Conservation (phyloP, 495 filamentous ascomycete genomes). For the Penicillium nucicola region DNA sequence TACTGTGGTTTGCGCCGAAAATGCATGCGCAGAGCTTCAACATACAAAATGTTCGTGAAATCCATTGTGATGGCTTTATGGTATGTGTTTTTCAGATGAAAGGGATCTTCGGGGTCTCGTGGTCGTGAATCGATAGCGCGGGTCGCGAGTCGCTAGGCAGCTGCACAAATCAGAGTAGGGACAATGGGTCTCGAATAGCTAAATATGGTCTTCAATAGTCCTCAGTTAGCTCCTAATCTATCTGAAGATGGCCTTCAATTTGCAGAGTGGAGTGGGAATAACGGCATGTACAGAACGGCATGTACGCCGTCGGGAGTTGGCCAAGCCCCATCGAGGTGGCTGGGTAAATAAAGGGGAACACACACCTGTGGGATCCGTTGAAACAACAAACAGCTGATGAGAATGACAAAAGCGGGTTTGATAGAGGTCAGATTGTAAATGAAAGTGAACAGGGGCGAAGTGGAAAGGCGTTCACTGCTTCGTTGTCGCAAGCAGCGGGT, state of each 20-base stretch:
- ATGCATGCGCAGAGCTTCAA: constrained; percentile 2
- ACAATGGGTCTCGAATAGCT: neutral
- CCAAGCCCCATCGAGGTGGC: neutral
- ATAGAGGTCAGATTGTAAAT: neutral
- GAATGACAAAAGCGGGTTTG: neutral
- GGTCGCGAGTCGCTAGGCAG: constrained; percentile 8
- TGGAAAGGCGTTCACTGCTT: constrained; percentile 17
- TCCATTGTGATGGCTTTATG: constrained; percentile 40
- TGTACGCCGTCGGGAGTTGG: neutral
- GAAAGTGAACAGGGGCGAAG: constrained; percentile 18
- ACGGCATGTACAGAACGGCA: too few relatives aligned
- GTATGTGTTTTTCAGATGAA: neutral
- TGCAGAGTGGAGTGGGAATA: neutral
- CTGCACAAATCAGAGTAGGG: neutral
- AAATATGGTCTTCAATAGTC: neutral
- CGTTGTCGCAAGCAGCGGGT: constrained; percentile 41
- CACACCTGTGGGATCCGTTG: neutral
- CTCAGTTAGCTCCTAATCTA: neutral
- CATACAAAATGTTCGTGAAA: constrained; percentile 59
- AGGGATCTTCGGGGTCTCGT: constrained; percentile 11
- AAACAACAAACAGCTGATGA: neutral
- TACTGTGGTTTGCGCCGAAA: neutral
- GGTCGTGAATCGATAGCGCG: constrained; percentile 3
- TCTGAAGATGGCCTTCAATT: neutral
- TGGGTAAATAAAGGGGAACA: neutral